A percentile compares a stretch with the other conserved stretches of the same genome.
These are phyloP conservation scores for Hyaloscypha variabilis DNA, from an alignment of 495 filamentous ascomycete species.

Conservation along the genomic window DNA sequence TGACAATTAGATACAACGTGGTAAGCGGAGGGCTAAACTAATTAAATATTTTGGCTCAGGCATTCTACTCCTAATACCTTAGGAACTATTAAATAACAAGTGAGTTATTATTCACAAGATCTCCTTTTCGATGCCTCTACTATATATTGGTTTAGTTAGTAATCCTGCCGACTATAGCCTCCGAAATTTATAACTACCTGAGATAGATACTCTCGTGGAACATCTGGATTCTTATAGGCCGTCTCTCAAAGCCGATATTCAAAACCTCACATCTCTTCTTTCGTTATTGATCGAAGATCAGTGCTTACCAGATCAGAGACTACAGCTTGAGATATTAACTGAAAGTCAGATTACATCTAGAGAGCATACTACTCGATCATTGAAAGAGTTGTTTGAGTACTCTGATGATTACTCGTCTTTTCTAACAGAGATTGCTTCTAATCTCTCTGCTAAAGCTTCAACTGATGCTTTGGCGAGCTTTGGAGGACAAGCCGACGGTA, in stretches of 20 bases:
- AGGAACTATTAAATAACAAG: slow-evolving; percentile 8
- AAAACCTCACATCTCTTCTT: slow-evolving; percentile 21
- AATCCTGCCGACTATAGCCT: slow-evolving; percentile 5
- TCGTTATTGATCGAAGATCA: slow-evolving; percentile 16
- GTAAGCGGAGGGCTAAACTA: slow-evolving; percentile 16
- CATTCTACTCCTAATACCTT: slow-evolving; percentile 11
- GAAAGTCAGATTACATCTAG: slow-evolving; percentile 2
- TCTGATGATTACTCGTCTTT: slow-evolving; percentile 5
- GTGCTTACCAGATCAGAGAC: slow-evolving; percentile 18
- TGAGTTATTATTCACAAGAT: slow-evolving; percentile 12
- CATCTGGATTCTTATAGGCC: slow-evolving; percentile 20
- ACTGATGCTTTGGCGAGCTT: background rate
- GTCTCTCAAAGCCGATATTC: slow-evolving; percentile 10
- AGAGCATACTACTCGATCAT: slow-evolving; percentile 1
- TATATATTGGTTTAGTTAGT: background rate
- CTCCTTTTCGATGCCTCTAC: background rate
- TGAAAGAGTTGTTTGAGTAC: slow-evolving; percentile 7
- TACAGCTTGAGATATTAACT: slow-evolving; percentile 8
- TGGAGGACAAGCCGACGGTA: background rate
- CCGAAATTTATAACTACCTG: slow-evolving; percentile 7
- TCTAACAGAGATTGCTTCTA: slow-evolving; percentile 3
- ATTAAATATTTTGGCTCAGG: slow-evolving; percentile 11
- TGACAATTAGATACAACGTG: slow-evolving; percentile 12
- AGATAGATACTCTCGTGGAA: slow-evolving; percentile 8
- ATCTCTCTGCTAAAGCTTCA: background rate